These are phyloP conservation scores for Bruguiera parviflora DNA, from an alignment of 345 rosid species.

Conservation along the genomic window DNA sequence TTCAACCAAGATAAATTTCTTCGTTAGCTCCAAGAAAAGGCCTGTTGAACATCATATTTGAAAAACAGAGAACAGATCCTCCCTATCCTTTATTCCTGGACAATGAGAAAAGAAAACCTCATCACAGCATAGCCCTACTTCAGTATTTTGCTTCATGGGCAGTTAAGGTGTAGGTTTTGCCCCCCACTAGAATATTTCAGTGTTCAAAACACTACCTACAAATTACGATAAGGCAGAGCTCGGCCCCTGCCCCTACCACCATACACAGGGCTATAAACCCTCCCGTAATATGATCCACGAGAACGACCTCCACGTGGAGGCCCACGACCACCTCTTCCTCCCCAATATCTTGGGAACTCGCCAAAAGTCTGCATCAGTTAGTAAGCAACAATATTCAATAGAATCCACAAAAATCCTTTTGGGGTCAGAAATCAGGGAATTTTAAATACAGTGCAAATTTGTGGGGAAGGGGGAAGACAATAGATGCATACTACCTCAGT, in stretches of 20 bases:
- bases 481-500: constrained; percentile 53
- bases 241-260: constrained; percentile 22
- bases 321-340: constrained; percentile 27
- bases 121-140: constrained; percentile 9
- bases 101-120: constrained; percentile 9
- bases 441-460: neutral
- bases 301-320: constrained; percentile 23
- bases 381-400: neutral
- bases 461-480: neutral
- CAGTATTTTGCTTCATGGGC: constrained; percentile 1
- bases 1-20: neutral
- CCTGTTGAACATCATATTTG: neutral
- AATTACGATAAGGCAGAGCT: constrained; percentile 5
- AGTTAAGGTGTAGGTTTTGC: neutral
- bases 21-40: constrained; percentile 6
- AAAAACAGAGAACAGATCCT: constrained; percentile 8
- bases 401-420: no score
- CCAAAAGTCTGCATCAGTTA: constrained; percentile 26
- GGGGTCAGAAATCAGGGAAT: neutral
- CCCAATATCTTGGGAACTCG: constrained; percentile 23
- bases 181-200: constrained; percentile 2
- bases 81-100: constrained; percentile 22
- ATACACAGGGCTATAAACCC: constrained; percentile 21
- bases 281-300: constrained; percentile 25
- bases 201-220: constrained; percentile 3